Evolutionary conservation across 2,329 filamentous ascomycete species (phyloP).

Genomic region (Podosphaera leucotricha): DNA sequence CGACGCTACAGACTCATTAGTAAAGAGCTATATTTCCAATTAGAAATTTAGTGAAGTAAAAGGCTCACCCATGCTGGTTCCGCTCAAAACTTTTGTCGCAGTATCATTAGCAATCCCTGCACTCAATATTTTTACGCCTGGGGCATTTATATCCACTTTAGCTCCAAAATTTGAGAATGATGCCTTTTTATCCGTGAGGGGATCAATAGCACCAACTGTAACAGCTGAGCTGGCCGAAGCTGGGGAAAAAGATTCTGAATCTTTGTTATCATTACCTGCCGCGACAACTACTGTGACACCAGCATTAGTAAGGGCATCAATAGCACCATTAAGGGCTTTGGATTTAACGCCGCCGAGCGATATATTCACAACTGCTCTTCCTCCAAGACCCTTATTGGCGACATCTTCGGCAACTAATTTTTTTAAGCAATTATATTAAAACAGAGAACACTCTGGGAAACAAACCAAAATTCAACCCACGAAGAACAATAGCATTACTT

Average conservation of each 20-base stretch:
- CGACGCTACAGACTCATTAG: conserved; percentile 19
- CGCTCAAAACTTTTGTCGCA: conserved; percentile 26
- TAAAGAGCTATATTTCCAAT: conserved; percentile 9
- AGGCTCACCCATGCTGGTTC: conserved; percentile 30
- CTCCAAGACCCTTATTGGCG: conserved; percentile 13
- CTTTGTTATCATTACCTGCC: conserved; percentile 27
- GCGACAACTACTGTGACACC: conserved; percentile 30
- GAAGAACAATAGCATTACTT: conserved; percentile 26
- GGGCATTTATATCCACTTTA: conserved; percentile 26
- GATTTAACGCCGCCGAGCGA: conserved; percentile 25
- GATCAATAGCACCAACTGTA: conserved; percentile 27
- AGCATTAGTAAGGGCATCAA: conserved; percentile 21
- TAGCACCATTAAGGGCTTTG: conserved; percentile 23
- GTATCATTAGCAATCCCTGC: conserved; percentile 21
- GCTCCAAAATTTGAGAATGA: conserved; percentile 27
- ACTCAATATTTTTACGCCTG: conserved; percentile 23
- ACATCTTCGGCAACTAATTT: conserved; percentile 14
- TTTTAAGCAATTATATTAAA: conserved; percentile 9
- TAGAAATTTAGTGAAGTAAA: neutral
- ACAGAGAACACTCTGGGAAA: conserved; percentile 5
- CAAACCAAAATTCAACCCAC: conserved; percentile 28
- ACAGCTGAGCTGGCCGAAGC: conserved; percentile 24
- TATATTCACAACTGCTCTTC: conserved; percentile 27
- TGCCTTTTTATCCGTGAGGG: conserved; percentile 17
- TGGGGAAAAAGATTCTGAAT: conserved; percentile 20